Evolutionary conservation across 106 monocot genomes (phyloP), one percentile per base, ranked within the genome.

Genomic region (Gastrodia elata): DNA sequence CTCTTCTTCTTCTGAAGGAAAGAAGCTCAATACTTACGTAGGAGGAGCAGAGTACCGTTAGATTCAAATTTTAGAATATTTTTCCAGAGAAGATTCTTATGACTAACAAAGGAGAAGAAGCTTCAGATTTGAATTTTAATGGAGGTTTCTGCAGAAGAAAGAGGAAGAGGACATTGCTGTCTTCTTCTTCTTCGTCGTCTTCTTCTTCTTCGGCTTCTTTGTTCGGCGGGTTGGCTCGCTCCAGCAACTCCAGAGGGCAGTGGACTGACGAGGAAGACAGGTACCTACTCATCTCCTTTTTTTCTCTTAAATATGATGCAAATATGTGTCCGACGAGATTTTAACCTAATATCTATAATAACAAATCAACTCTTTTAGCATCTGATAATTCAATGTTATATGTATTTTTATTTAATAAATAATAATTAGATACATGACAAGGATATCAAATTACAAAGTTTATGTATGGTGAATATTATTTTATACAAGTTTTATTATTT

Each of bases 241-340:
- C 11, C 30, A 32, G 14, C 30, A 28, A 32, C 13, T 13, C 30
- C 9, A 67, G 67, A 67, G 67, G 67, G 36, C 67, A 67, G 32
- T 67, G 37, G 67, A 67, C 67, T 38, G 37, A 5, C 14, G 67
- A 67, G 37, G 67, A 67, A 67, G 67, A 67, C 67, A 38, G n/a
- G 67, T 67, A 67, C 13, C 1, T n/a, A 37, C 8, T 11, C 1
- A 57, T 57, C 6, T 6, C 25, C 27, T 67, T 20, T 20, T 34
- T 38, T 5, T 18, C 13, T 18, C 16, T 1, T 67, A 65, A 7
- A 18, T 37, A 38, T n/a, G 8, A 25, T 4, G 52, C 20, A 20
- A 57, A 57, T 6, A 57, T 57, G 57, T 4, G 9, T 25, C 8
- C 4, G 2, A 57, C 22, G 5, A 15, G 43, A 11, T 57, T 55